phyloP scores from a whole-genome alignment of 495 filamentous ascomycete species.

The Pseudevernia furfuracea region DNA sequence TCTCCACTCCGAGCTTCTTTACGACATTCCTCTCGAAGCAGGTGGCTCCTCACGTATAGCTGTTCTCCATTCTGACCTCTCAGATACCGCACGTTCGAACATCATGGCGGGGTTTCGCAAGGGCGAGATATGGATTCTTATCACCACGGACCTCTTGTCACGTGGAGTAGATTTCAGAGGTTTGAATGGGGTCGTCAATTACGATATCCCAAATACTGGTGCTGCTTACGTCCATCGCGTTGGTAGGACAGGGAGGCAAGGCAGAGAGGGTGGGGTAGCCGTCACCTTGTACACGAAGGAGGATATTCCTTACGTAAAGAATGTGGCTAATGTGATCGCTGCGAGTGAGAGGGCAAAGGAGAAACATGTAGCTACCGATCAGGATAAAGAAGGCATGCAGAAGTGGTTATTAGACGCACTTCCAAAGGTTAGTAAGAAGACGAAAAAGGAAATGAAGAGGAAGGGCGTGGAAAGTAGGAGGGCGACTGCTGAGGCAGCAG shows the following conservation, averaged over 20 bases:
- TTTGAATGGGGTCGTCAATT: constrained; percentile 91
- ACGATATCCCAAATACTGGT: constrained; percentile 83
- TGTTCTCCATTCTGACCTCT: constrained; percentile 79
- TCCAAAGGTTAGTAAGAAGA: constrained; percentile 72
- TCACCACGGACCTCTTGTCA: constrained; percentile 87
- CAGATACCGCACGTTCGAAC: constrained; percentile 61
- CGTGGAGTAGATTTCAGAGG: constrained; percentile 87
- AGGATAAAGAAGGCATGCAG: constrained; percentile 47
- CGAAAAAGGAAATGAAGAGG: constrained; percentile 72
- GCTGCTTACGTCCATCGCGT: constrained; percentile 90
- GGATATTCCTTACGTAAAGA: constrained; percentile 83
- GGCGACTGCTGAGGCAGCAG: constrained; percentile 37
- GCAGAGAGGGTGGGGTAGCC: constrained; percentile 79
- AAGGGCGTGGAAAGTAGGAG: constrained; percentile 73
- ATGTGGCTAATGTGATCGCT: constrained; percentile 85
- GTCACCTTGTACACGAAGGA: constrained; percentile 94
- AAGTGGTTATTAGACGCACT: constrained; percentile 87
- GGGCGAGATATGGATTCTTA: constrained; percentile 91
- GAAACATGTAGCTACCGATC: constrained; percentile 28
- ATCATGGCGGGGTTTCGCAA: constrained; percentile 86
- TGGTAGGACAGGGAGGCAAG: constrained; percentile 83
- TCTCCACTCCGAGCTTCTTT: constrained; percentile 80
- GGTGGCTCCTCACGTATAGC: constrained; percentile 82
- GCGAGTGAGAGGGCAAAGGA: constrained; percentile 60
- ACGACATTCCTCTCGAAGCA: constrained; percentile 84